Percentiles rank a stretch among this genome's conserved stretches.
Conservation (phyloP, 306 rosid genomes). For the Luffa acutangula region DNA sequence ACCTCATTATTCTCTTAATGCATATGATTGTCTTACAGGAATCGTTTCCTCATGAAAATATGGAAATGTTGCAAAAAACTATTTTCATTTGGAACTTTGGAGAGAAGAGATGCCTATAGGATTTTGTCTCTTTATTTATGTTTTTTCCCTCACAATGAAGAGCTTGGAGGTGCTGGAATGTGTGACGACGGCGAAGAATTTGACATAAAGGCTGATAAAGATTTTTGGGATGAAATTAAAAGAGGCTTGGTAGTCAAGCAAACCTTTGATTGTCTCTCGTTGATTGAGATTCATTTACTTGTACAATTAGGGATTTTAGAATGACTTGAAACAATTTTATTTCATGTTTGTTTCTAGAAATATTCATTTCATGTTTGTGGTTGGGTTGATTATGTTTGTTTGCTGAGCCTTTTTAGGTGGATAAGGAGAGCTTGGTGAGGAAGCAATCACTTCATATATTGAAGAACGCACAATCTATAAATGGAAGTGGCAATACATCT, state of each 20-base stretch:
- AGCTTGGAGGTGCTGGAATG: constrained; percentile 30
- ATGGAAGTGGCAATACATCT: constrained; percentile 24
- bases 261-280: constrained; percentile 12
- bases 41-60: constrained; percentile 41
- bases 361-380: neutral
- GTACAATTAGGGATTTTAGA: constrained; percentile 12
- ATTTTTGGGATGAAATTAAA: constrained; percentile 79
- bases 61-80: constrained; percentile 77
- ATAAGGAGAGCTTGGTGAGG: constrained; percentile 72
- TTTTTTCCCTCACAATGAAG: constrained; percentile 37
- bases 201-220: constrained; percentile 57
- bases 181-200: constrained; percentile 25
- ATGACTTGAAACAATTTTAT: constrained; percentile 5
- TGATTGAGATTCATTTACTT: constrained; percentile 15
- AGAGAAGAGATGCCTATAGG: constrained; percentile 81
- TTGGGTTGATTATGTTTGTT: constrained; percentile 3
- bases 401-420: constrained; percentile 44
- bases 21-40: constrained; percentile 48
- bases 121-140: constrained; percentile 65
- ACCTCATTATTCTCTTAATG: constrained; percentile 9
- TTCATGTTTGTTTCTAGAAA: neutral
- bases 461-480: constrained; percentile 39
- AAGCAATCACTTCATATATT: constrained; percentile 74
- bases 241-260: constrained; percentile 65
- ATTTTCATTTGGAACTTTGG: constrained; percentile 60